Conservation (phyloP, 805 yeast species). For the Candida schatavii region DNA sequence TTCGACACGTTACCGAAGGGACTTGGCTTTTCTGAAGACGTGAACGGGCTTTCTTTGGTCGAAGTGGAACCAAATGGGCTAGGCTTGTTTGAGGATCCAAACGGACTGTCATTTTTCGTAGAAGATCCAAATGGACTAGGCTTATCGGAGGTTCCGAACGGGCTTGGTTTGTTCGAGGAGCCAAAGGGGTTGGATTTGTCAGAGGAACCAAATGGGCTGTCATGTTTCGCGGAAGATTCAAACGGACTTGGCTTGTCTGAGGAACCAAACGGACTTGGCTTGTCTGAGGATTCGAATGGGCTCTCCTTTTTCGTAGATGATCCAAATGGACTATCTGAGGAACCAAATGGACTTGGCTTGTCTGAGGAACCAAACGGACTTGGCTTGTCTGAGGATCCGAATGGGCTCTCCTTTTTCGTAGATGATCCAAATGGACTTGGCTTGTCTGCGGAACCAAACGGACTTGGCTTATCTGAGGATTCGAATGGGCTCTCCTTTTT, state of each 20-base stretch:
- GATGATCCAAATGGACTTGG: constrained; percentile 8
- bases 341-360: too few relatives aligned
- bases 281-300: neutral
- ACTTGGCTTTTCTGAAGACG: neutral
- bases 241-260: constrained; percentile 1
- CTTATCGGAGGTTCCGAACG: neutral
- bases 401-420: neutral
- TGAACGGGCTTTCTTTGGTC: constrained; percentile 9
- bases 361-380: constrained; percentile 8
- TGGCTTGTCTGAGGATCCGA: neutral
- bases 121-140: constrained; percentile 15
- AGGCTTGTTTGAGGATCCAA: constrained; percentile 4
- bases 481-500: constrained; percentile 8
- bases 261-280: constrained; percentile 10
- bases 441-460: neutral
- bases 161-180: neutral
- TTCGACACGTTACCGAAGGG: constrained; percentile 7
- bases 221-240: constrained; percentile 3
- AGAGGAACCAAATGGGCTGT: constrained; percentile 11
- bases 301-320: neutral
- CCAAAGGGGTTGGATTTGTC: constrained; percentile 1
- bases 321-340: constrained; percentile 2
- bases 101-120: neutral
- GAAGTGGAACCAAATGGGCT: neutral
- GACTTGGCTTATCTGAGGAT: neutral